Evolutionary conservation across 495 filamentous ascomycete species (phyloP).

Genomic region (Lineolata rhizophorae): DNA sequence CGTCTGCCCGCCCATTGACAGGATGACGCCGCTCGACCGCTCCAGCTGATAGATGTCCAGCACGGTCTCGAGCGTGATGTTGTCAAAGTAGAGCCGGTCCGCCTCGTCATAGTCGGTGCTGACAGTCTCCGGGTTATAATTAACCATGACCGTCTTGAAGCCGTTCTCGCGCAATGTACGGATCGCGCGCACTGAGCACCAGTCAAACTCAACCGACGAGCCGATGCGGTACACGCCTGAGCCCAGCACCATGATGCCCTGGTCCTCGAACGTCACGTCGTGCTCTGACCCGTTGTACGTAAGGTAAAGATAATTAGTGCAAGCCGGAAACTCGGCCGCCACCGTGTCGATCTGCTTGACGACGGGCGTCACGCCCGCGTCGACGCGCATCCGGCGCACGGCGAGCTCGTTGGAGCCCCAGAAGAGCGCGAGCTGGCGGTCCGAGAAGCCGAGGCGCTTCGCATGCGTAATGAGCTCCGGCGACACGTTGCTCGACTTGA

Average conservation of each 20-base stretch:
- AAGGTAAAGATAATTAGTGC: slow-evolving; percentile 91
- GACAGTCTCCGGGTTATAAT: slow-evolving; percentile 80
- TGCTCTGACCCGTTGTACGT: slow-evolving; percentile 86
- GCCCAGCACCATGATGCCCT: slow-evolving; percentile 87
- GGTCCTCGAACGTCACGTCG: slow-evolving; percentile 67
- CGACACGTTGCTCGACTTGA: slow-evolving; percentile 42
- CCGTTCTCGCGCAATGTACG: slow-evolving; percentile 74
- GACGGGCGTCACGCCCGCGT: slow-evolving; percentile 65
- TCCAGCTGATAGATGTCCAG: slow-evolving; percentile 92
- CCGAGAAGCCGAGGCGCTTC: slow-evolving; percentile 85
- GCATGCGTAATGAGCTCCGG: slow-evolving; percentile 24
- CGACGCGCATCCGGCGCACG: slow-evolving; percentile 56
- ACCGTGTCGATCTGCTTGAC: slow-evolving; percentile 99
- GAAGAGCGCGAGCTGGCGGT: slow-evolving; percentile 85
- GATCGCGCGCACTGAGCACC: slow-evolving; percentile 95
- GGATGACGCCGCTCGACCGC: slow-evolving; percentile 69
- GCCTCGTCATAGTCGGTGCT: slow-evolving; percentile 94
- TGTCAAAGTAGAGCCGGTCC: slow-evolving; percentile 89
- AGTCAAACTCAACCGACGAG: slow-evolving; percentile 95
- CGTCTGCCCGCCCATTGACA: slow-evolving; percentile 94
- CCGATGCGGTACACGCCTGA: slow-evolving; percentile 97
- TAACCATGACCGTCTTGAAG: slow-evolving; percentile 96
- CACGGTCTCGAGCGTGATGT: slow-evolving; percentile 85
- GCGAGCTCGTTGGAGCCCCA: slow-evolving; percentile 82
- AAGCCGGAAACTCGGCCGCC: slow-evolving; percentile 86